These are phyloP conservation scores for Epichloe aotearoae DNA, from an alignment of 2,329 filamentous ascomycete genomes.

Conservation along the genomic window DNA sequence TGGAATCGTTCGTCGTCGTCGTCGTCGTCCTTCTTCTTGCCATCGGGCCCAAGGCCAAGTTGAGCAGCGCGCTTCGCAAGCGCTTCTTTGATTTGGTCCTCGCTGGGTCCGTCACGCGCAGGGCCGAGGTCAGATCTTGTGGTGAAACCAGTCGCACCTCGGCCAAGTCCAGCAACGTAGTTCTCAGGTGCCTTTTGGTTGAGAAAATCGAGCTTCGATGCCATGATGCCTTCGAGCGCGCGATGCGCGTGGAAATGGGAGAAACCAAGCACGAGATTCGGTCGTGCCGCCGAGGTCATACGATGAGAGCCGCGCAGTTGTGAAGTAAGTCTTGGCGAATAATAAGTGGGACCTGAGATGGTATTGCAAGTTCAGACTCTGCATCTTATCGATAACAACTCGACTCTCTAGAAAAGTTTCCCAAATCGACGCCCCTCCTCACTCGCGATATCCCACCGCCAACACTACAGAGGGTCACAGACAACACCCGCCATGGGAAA, in stretches of 20 bases:
- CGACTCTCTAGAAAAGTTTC: constrained; percentile 3
- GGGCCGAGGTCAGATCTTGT: constrained; percentile 94
- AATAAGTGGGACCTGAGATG: neutral
- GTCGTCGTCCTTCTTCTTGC: constrained; percentile 59
- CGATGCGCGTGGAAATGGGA: neutral
- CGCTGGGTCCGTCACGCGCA: constrained; percentile 84
- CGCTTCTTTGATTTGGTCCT: constrained; percentile 96
- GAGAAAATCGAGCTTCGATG: constrained; percentile 64
- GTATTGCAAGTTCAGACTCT: neutral
- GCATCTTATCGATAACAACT: constrained; percentile 13
- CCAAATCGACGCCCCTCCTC: neutral
- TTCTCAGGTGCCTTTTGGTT: constrained; percentile 76
- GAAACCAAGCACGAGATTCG: neutral
- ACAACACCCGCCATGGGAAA: constrained; percentile 34
- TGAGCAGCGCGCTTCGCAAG: constrained; percentile 85
- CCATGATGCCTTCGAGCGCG: constrained; percentile 17
- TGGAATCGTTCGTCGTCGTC: constrained; percentile 73
- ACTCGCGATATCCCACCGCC: constrained; percentile 2
- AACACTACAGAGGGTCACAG: neutral
- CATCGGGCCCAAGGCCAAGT: constrained; percentile 57
- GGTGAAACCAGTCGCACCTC: constrained; percentile 95
- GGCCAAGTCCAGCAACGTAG: constrained; percentile 90
- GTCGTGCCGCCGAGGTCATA: neutral
- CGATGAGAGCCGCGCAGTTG: neutral
- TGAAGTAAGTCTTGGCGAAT: neutral